phyloP scores from a whole-genome alignment of 176 grass and related monocot genomes.

The Raddia distichophylla region DNA sequence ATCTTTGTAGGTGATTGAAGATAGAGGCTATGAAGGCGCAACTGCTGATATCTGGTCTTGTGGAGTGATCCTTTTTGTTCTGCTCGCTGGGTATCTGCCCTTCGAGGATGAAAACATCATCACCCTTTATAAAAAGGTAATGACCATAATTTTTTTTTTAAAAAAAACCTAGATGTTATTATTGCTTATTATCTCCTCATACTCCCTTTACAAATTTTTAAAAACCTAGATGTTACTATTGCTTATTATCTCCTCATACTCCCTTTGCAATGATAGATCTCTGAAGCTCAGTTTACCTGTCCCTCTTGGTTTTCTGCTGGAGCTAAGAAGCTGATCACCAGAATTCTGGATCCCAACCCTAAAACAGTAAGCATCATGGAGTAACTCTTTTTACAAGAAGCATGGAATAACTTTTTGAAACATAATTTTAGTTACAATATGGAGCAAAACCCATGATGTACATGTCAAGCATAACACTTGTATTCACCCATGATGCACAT shows the following conservation, averaged over 20 bases:
- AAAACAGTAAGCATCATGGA: slow-evolving; percentile 61
- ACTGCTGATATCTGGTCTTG: slow-evolving; percentile 97
- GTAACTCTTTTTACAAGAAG: too few relatives aligned
- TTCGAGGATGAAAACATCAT: slow-evolving; percentile 97
- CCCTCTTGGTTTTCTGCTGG: slow-evolving; percentile 89
- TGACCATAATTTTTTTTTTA: not conserved
- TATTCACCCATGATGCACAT: too few relatives aligned
- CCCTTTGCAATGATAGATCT: slow-evolving; percentile 65
- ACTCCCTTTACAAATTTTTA: slow-evolving; percentile 19
- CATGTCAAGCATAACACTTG: too few relatives aligned
- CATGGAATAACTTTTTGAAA: slow-evolving; percentile 6
- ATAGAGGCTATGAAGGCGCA: slow-evolving; percentile 97
- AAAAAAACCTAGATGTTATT: slow-evolving; percentile 7
- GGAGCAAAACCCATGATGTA: not conserved
- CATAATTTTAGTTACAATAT: slow-evolving; percentile 1
- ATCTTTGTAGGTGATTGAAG: slow-evolving; percentile 77
- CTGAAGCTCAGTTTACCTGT: slow-evolving; percentile 74
- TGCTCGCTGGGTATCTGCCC: slow-evolving; percentile 91
- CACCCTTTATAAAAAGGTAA: slow-evolving; percentile 89
- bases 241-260: slow-evolving; percentile 6
- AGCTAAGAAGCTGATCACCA: slow-evolving; percentile 83
- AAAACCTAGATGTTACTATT: slow-evolving; percentile 9
- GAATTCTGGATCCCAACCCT: slow-evolving; percentile 87
- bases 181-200: not conserved
- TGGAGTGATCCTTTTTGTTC: slow-evolving; percentile 92